Conservation (phyloP, 1,284 basidiomycete genomes). For the Mycena citricolor region DNA sequence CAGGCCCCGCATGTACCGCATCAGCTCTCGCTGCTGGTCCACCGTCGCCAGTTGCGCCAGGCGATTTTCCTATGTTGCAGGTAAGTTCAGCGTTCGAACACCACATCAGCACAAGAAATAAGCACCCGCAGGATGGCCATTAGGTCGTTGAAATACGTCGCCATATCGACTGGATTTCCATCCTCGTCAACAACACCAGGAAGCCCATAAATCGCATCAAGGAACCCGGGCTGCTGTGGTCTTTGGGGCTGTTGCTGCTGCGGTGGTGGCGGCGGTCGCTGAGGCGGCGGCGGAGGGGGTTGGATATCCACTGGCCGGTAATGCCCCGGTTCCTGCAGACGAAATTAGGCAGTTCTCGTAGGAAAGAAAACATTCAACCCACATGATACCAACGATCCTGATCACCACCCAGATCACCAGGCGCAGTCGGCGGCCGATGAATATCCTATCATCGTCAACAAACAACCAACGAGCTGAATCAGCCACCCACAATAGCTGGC, state of each 20-base stretch:
- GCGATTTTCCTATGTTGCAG: slow-evolving; percentile 62
- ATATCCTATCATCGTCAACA: background rate
- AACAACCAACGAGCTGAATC: background rate
- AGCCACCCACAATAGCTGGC: slow-evolving; percentile 6
- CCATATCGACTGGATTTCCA: slow-evolving; percentile 61
- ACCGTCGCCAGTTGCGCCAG: slow-evolving; percentile 69
- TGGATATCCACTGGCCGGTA: too few species aligned
- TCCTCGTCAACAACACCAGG: too few species aligned
- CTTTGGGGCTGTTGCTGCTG: slow-evolving; percentile 14
- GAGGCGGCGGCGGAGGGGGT: slow-evolving; percentile 12
- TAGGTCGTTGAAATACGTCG: slow-evolving; percentile 52
- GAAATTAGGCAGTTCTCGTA: background rate
- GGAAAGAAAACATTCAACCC: background rate
- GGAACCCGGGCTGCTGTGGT: slow-evolving; percentile 2
- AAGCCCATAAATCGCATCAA: slow-evolving; percentile 29
- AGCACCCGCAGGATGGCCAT: slow-evolving; percentile 65
- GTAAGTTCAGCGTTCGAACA: slow-evolving; percentile 24
- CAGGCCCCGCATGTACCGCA: slow-evolving; percentile 69
- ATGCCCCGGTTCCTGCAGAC: too few species aligned
- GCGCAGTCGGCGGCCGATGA: slow-evolving; percentile 25
- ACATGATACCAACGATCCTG: slow-evolving; percentile 15
- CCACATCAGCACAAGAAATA: slow-evolving; percentile 5
- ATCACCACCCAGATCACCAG: slow-evolving; percentile 8
- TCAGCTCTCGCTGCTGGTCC: slow-evolving; percentile 74
- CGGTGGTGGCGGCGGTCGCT: slow-evolving; percentile 6